Base-by-base conservation (phyloP, 768 basidiomycete genomes). In the Pleurotus giganteus region DNA sequence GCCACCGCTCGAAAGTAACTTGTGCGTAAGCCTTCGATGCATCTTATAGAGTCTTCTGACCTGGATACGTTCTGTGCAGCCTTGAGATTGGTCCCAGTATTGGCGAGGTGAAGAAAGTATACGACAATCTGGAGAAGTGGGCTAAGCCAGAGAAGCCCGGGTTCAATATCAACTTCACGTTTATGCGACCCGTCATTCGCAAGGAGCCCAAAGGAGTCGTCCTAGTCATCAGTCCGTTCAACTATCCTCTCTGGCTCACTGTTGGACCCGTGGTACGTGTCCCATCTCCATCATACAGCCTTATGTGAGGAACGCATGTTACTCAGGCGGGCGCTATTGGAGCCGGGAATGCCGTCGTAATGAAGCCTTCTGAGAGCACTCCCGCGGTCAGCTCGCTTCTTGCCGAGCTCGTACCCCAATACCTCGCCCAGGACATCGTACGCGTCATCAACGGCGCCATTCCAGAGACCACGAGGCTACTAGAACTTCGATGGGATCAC, bases 131-230 rank as follows among this genome's bases (percentile, higher is more conserved):
- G 43, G 85, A 83, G 31, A 84, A 81, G 61, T 94, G 92, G 93
- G 72, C 86, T 0, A 85, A 83, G 62, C 76, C 88, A 0, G 79
- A 85, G 53, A 78, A 69, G 27, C 77, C 83, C 2, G 62, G 78
- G 0, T 87, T 87, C 61, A 75, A 68, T 26, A 13, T 88, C 47
- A 83, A 77, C 60, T 88, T 75, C 62, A 73, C 71, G 5, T 70
- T 82, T 0, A 81, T 89, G 77, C 72, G 76, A 7, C 89, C 90
- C 1, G 73, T 77, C 12, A 76, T 90, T 1, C 75, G 81, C 52
- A 89, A 90, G 61, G 88, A 90, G 59, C 77, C 92, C 42, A 94
- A 93, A 65, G 89, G 89, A 2, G 78, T 84, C 23, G 78, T 86
- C 0, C 70, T 90, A 45, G 80, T 88, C 60, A 85, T 91, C 53